A percentile compares a stretch with the other conserved stretches of the same genome.
Evolutionary conservation across 768 basidiomycete genomes (phyloP).

Genomic region (Symmetrospora coprosmae): DNA sequence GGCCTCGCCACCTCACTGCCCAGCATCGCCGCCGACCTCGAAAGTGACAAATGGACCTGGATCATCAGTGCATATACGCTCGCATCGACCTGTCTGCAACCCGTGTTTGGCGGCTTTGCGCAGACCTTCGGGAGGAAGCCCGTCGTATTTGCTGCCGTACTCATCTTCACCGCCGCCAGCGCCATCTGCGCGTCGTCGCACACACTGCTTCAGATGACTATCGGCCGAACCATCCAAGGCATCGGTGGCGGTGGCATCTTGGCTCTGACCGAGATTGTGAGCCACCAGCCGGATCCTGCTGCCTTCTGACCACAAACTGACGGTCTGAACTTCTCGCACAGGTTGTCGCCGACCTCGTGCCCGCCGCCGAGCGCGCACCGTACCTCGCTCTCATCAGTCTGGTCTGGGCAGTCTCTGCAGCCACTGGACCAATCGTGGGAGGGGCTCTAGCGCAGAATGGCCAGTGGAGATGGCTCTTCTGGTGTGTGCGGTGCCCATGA

Average conservation of each 20-base stretch:
- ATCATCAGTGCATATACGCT: slow-evolving; percentile 42
- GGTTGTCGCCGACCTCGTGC: slow-evolving; percentile 43
- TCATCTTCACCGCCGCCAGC: slow-evolving; percentile 38
- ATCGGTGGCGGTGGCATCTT: slow-evolving; percentile 27
- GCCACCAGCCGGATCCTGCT: no score
- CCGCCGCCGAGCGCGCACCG: slow-evolving; percentile 42
- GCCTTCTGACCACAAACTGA: no score
- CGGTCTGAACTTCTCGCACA: no score
- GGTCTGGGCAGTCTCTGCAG: slow-evolving; percentile 28
- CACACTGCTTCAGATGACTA: slow-evolving; percentile 41
- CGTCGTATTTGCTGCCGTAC: slow-evolving; percentile 27
- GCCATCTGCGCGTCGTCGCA: slow-evolving; percentile 42
- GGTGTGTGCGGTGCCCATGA: no score
- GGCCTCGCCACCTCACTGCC: slow-evolving; percentile 35
- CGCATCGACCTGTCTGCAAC: slow-evolving; percentile 39
- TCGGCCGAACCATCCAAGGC: slow-evolving; percentile 37
- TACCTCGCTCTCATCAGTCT: slow-evolving; percentile 37
- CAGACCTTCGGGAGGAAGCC: slow-evolving; percentile 35
- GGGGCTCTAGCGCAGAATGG: slow-evolving; percentile 26
- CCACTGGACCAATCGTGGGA: slow-evolving; percentile 24
- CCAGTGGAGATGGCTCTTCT: slow-evolving; percentile 23
- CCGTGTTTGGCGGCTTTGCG: slow-evolving; percentile 39
- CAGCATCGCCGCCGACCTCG: slow-evolving; percentile 35
- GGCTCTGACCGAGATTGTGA: slow-evolving; percentile 39
- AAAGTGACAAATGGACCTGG: slow-evolving; percentile 39